These are phyloP conservation scores for Naganishia sp. DNA, from an alignment of 1,284 basidiomycete species.

Conservation along the genomic window DNA sequence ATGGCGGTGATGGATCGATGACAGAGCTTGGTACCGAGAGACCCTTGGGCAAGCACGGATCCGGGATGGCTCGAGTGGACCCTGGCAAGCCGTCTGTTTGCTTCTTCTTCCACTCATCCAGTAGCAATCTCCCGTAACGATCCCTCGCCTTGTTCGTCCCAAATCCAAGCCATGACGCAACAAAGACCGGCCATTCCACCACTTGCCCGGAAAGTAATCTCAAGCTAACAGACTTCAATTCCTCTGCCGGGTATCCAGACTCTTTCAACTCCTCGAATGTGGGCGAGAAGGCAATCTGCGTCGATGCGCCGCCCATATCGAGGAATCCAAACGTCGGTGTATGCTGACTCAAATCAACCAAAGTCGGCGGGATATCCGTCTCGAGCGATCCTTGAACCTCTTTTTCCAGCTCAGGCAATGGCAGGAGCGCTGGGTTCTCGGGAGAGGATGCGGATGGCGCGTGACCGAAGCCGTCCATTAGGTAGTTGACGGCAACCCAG, in stretches of 20 bases:
- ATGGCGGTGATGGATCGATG: constrained; percentile 60
- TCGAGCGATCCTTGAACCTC: constrained; percentile 28
- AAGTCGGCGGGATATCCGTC: constrained; percentile 45
- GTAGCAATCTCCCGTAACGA: constrained; percentile 74
- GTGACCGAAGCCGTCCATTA: constrained; percentile 92
- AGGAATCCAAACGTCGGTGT: constrained; percentile 91
- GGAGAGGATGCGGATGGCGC: constrained; percentile 37
- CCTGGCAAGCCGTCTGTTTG: constrained; percentile 19
- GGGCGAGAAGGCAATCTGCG: constrained; percentile 90
- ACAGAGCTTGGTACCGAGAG: constrained; percentile 59
- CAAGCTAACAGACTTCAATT: constrained; percentile 77
- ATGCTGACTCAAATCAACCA: constrained; percentile 53
- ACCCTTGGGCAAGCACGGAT: constrained; percentile 86
- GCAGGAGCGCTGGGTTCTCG: constrained; percentile 41
- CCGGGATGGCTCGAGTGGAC: constrained; percentile 58
- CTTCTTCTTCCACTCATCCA: constrained; percentile 60
- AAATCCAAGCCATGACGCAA: constrained; percentile 97
- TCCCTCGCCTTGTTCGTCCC: constrained; percentile 95
- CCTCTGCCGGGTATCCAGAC: constrained; percentile 56
- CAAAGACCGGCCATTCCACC: constrained; percentile 89
- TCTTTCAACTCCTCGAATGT: constrained; percentile 60
- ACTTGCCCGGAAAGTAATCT: constrained; percentile 81
- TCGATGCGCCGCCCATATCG: constrained; percentile 98
- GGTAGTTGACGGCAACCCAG: constrained; percentile 98
- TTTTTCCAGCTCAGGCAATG: constrained; percentile 18